Percentiles rank a stretch among this genome's conserved stretches.
Conservation (phyloP, 2,329 filamentous ascomycete genomes). For the Aspergillus phoenicis region DNA sequence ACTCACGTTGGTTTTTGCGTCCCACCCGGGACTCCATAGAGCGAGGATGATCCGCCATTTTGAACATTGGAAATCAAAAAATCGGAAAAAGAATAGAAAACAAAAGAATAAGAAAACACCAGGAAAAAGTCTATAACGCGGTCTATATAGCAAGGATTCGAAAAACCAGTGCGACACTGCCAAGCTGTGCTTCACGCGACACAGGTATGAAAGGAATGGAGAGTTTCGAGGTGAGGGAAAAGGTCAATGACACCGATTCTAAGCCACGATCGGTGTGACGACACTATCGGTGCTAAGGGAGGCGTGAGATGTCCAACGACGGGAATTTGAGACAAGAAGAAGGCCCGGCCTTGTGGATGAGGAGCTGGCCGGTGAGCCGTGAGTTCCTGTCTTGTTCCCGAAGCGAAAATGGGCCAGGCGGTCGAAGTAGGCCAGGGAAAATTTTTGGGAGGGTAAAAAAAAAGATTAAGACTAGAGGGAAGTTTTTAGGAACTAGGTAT, state of each 20-base stretch:
- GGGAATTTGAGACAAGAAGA: conserved; percentile 15
- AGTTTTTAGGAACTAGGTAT: conserved; percentile 35
- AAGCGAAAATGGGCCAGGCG: conserved; percentile 23
- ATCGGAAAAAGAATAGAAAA: conserved; percentile 5
- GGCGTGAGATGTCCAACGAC: conserved; percentile 16
- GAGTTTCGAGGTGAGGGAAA: conserved; percentile 12
- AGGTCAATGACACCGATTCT: conserved; percentile 15
- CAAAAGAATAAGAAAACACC: conserved; percentile 11
- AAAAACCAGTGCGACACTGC: not conserved
- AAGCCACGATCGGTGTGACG: conserved; percentile 5
- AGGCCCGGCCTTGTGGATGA: conserved; percentile 13
- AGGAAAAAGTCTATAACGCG: conserved; percentile 14
- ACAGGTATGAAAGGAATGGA: conserved; percentile 19
- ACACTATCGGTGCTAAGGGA: conserved; percentile 17
- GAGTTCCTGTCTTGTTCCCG: conserved; percentile 17
- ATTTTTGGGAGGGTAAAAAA: conserved; percentile 23
- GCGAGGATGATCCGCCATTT: conserved; percentile 45
- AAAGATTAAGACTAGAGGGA: conserved; percentile 17
- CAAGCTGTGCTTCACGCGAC: conserved; percentile 19
- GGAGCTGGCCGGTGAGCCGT: conserved; percentile 20
- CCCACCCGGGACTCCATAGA: conserved; percentile 53
- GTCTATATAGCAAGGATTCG: conserved; percentile 6
- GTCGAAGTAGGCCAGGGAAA: conserved; percentile 32
- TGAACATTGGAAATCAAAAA: conserved; percentile 17
- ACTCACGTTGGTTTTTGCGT: conserved; percentile 54